Percentiles rank a stretch among this genome's conserved stretches.
Evolutionary conservation across 2,329 filamentous ascomycete genomes (phyloP).

Genomic region (Aspergillus oerlinghausenensis): DNA sequence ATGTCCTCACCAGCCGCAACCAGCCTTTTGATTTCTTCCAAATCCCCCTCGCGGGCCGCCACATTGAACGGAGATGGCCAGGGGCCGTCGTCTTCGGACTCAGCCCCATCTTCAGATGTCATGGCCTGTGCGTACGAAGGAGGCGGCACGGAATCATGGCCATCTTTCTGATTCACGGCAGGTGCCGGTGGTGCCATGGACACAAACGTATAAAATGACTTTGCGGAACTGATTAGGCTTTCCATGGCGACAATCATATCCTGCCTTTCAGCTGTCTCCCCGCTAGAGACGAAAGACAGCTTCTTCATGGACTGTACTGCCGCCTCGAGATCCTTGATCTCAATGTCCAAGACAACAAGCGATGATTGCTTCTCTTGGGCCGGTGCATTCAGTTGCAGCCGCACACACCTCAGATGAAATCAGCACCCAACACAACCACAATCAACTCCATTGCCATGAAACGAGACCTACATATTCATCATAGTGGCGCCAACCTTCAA

Average conservation of each 20-base stretch:
- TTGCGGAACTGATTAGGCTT: neutral
- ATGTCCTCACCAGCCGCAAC: neutral
- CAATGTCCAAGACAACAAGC: neutral
- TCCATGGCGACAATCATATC: neutral
- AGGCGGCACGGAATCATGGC: neutral
- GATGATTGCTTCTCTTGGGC: neutral
- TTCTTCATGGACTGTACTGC: neutral
- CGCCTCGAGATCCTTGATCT: neutral
- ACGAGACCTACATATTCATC: constrained; percentile 1
- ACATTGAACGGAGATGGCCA: neutral
- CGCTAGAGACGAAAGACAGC: neutral
- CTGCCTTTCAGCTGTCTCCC: neutral
- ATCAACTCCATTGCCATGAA: no score
- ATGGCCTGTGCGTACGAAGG: neutral
- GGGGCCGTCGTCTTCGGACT: neutral
- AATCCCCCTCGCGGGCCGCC: neutral
- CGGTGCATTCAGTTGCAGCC: neutral
- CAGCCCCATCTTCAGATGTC: neutral
- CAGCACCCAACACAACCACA: neutral
- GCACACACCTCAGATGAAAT: neutral
- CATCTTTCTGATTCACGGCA: neutral
- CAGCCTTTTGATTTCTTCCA: constrained; percentile 1
- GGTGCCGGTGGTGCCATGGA: neutral
- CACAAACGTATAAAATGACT: neutral
- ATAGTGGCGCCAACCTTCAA: neutral